phyloP scores from a whole-genome alignment of 202 grass and related monocot species.

The Panicum hallii region DNA sequence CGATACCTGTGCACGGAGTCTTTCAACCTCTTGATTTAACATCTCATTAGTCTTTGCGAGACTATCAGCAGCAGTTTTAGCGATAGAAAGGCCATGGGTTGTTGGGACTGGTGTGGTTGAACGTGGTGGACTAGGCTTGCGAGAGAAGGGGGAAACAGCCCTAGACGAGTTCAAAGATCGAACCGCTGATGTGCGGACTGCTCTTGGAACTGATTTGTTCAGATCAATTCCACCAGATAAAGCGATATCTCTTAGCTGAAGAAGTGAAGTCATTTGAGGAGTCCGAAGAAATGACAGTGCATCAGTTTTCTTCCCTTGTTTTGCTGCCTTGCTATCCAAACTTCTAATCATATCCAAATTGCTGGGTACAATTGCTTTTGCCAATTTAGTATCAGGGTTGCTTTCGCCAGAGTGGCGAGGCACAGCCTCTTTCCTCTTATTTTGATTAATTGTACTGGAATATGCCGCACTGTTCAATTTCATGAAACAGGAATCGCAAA shows the following conservation, averaged over 20 bases:
- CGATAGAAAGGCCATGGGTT: slow-evolving; percentile 67
- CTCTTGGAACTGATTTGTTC: slow-evolving; percentile 62
- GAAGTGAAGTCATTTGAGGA: slow-evolving; percentile 68
- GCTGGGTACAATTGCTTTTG: slow-evolving; percentile 58
- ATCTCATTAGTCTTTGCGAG: slow-evolving; percentile 77
- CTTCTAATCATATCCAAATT: slow-evolving; percentile 78
- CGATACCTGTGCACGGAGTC: slow-evolving; percentile 69
- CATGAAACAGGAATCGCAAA: slow-evolving; percentile 80
- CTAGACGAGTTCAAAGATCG: slow-evolving; percentile 74
- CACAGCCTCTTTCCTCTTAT: slow-evolving; percentile 57
- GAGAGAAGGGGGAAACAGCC: slow-evolving; percentile 76
- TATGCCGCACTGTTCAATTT: slow-evolving; percentile 68
- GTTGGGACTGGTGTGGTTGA: slow-evolving; percentile 72
- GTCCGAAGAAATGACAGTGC: slow-evolving; percentile 53
- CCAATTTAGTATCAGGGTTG: slow-evolving; percentile 60
- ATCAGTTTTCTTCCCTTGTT: slow-evolving; percentile 71
- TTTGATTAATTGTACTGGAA: slow-evolving; percentile 46
- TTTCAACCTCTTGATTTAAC: slow-evolving; percentile 77
- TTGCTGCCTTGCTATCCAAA: slow-evolving; percentile 78
- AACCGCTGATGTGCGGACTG: slow-evolving; percentile 54
- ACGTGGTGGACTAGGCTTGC: slow-evolving; percentile 65
- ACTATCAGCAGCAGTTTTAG: slow-evolving; percentile 59
- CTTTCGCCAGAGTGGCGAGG: slow-evolving; percentile 62
- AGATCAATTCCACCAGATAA: slow-evolving; percentile 62
- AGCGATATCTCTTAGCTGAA: slow-evolving; percentile 68